Conservation (phyloP, 306 rosid genomes). For the Oemleria cerasiformis region DNA sequence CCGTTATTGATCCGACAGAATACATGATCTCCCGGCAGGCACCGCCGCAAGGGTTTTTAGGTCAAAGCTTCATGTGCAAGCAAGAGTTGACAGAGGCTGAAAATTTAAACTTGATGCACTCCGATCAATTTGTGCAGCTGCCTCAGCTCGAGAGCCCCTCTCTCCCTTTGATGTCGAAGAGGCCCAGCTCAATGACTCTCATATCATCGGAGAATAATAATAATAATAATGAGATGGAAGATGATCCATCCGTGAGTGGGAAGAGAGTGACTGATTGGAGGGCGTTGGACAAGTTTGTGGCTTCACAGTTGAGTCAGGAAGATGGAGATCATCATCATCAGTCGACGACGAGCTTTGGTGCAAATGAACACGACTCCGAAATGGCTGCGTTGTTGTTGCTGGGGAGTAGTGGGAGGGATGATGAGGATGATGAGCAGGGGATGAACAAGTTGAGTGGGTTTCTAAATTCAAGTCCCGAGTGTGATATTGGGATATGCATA, state of each 20-base stretch:
- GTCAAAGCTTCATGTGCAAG: slow-evolving; percentile 58
- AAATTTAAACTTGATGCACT: slow-evolving; percentile 39
- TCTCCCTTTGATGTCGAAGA: slow-evolving; percentile 50
- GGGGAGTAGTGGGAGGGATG: slow-evolving; percentile 33
- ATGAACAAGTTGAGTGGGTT: slow-evolving; percentile 54
- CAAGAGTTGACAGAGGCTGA: slow-evolving; percentile 65
- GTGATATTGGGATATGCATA: slow-evolving; percentile 91
- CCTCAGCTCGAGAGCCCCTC: slow-evolving; percentile 81
- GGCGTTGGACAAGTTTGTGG: slow-evolving; percentile 90
- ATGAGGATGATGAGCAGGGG: slow-evolving; percentile 42
- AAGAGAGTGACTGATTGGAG: slow-evolving; percentile 87
- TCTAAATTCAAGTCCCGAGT: slow-evolving; percentile 53
- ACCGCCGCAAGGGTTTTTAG: slow-evolving; percentile 30
- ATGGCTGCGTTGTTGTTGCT: slow-evolving; percentile 55
- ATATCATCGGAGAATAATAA: slow-evolving; percentile 26
- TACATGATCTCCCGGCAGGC: slow-evolving; percentile 45
- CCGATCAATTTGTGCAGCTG: slow-evolving; percentile 55
- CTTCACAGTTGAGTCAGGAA: slow-evolving; percentile 83
- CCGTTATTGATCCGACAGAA: slow-evolving; percentile 51
- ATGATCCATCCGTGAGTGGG: slow-evolving; percentile 22
- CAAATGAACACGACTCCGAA: slow-evolving; percentile 26
- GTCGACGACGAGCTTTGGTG: slow-evolving; percentile 42
- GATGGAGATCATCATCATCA: slow-evolving; percentile 19
- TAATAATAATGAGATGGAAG: slow-evolving; percentile 38
- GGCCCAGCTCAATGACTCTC: slow-evolving; percentile 46